Evolutionary conservation across 176 grass and related monocot species (phyloP), one percentile per base, ranked within the genome.

Genomic region (Aegilops speltoides): DNA sequence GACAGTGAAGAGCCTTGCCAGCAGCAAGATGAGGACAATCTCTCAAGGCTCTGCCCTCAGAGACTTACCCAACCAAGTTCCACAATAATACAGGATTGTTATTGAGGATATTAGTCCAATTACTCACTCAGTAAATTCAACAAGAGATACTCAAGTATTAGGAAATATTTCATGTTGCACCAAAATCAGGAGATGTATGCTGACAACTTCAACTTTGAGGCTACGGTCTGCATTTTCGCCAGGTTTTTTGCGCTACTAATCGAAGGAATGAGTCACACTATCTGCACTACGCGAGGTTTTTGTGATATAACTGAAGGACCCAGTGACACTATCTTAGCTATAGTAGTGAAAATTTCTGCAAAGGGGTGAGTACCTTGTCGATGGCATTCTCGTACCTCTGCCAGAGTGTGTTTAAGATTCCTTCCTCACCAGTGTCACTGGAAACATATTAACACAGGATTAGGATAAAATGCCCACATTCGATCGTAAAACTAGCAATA

Each of bases 371-470:
- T 94, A 99, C 97, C 97, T 99, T 99, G 71, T 96, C 97, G 15
- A 96, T 91, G 16, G 90, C 79, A 90, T 88, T 90, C 79, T 96
- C 94, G 12, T 99, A 99, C 92, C 88, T 94, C 52, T 94, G 87
- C 97, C 97, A 99, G 83, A 99, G 88, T 34, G 66, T 75, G 73
- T 83, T 91, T 48, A 99, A 83, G 84, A 99, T 71, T 68, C 80
- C 92, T 83, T 99, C 94, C 83, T 91, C 90, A 23, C 85, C 94
- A 46, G 15, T 82, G 66, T 91, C 90, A 76, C 97, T 99, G 76
- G 50, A 82, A 93, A 4, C 81, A 77, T 3, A 75, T 52, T 52
- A 81, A 41, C 7, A 82, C n/a, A 64, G 8, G 9, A 62, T 84
- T 73, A 78, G 60, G 36, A 56, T 29, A 32, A 38, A 89, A 72